Conservation (phyloP, 1,139 yeast species). For the Saccharomyces hybrid region DNA sequence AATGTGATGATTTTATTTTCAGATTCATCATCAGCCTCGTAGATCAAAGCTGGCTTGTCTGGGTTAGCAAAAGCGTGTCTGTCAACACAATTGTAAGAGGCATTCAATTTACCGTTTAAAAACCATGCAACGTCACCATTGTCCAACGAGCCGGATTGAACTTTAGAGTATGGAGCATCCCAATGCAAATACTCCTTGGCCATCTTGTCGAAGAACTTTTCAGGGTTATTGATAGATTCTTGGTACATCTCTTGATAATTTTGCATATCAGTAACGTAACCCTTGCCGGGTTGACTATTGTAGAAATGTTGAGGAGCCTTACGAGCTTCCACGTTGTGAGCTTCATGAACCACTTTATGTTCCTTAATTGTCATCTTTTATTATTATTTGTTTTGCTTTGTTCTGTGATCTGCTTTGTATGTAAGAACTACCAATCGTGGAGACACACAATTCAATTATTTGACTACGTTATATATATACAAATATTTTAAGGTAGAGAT, state of each 20-base stretch:
- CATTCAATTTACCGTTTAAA: too few relatives aligned
- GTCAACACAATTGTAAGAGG: too few relatives aligned
- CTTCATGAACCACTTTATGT: conserved; percentile 66
- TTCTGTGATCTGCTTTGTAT: background rate
- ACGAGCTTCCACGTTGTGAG: conserved; percentile 55
- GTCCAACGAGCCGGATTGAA: conserved; percentile 61
- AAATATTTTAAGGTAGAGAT: background rate
- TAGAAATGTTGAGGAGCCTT: conserved; percentile 70
- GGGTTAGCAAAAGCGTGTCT: conserved; percentile 70
- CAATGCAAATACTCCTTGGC: conserved; percentile 75
- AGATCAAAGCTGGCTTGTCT: conserved; percentile 79
- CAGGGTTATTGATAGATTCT: conserved; percentile 76
- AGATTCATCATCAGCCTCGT: conserved; percentile 89
- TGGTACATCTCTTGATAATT: conserved; percentile 68
- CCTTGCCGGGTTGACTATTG: conserved; percentile 57
- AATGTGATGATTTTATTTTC: conserved; percentile 71
- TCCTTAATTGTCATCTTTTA: conserved; percentile 15
- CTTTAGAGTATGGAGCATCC: conserved; percentile 76
- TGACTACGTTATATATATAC: background rate
- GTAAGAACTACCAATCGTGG: background rate
- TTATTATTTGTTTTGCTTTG: background rate
- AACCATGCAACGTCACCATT: conserved; percentile 68
- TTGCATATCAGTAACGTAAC: conserved; percentile 45
- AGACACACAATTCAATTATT: background rate
- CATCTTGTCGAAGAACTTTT: conserved; percentile 71